These are phyloP conservation scores for Suhomyces emberorum DNA, from an alignment of 805 yeast genomes.

Conservation along the genomic window DNA sequence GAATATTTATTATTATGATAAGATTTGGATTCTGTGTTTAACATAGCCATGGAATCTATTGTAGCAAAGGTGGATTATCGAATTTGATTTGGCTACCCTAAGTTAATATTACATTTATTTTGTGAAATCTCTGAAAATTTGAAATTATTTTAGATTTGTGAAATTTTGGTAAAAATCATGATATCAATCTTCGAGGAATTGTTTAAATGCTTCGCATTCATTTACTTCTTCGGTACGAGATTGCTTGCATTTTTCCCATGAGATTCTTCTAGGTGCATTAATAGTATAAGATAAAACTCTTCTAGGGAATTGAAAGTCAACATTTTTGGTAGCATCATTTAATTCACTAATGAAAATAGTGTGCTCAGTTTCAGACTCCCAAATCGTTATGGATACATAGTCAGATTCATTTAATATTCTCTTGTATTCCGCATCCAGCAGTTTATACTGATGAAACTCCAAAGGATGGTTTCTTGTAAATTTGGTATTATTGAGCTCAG, in stretches of 20 bases:
- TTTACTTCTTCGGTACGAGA: constrained; percentile 54
- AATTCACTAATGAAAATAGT: constrained; percentile 18
- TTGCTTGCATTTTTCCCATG: constrained; percentile 79
- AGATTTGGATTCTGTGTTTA: no score
- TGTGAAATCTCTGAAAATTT: no score
- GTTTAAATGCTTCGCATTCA: constrained; percentile 64
- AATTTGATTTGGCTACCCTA: no score
- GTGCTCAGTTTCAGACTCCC: constrained; percentile 17
- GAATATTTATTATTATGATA: no score
- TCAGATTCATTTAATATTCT: constrained; percentile 29
- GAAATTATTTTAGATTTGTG: neutral
- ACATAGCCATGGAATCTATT: no score
- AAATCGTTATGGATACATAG: constrained; percentile 34
- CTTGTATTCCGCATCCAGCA: constrained; percentile 16
- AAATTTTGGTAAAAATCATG: constrained; percentile 47
- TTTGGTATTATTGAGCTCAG: constrained; percentile 45
- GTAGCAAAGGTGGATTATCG: no score
- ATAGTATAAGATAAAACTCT: constrained; percentile 67
- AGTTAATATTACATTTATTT: no score
- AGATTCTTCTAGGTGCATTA: constrained; percentile 56
- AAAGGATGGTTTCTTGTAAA: constrained; percentile 41
- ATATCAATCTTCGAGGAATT: constrained; percentile 43
- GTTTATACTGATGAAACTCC: constrained; percentile 34
- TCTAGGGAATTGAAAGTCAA: constrained; percentile 84
- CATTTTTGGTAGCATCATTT: constrained; percentile 27